Evolutionary conservation across 805 yeast species (phyloP).

Genomic region (Candida quercuum): DNA sequence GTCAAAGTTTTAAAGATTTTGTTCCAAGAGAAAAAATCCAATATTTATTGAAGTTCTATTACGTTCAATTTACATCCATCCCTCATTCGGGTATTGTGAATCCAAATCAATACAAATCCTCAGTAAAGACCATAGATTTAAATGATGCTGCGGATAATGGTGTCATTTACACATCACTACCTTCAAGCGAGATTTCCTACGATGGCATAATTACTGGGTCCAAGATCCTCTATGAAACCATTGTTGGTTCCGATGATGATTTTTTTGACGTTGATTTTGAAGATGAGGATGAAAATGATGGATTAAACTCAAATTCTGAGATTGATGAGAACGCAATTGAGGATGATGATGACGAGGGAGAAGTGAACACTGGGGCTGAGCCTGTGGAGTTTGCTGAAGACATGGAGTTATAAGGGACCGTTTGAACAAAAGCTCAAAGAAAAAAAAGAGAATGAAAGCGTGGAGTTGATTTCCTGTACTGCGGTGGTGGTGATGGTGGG

Average conservation of each 20-base stretch:
- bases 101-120: constrained; percentile 34
- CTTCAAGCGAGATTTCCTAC: constrained; percentile 81
- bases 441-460: no score
- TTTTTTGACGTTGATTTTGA: constrained; percentile 95
- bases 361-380: constrained; percentile 19
- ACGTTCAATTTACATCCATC: constrained; percentile 51
- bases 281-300: constrained; percentile 63
- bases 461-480: no score
- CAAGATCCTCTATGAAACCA: constrained; percentile 61
- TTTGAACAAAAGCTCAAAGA: no score
- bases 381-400: constrained; percentile 36
- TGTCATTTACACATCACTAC: constrained; percentile 54
- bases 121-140: constrained; percentile 23
- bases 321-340: constrained; percentile 21
- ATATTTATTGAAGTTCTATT: constrained; percentile 55
- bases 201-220: constrained; percentile 88
- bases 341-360: constrained; percentile 18
- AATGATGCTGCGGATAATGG: constrained; percentile 37
- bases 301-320: constrained; percentile 11
- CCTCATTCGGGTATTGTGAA: constrained; percentile 51
- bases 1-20: constrained; percentile 79
- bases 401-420: constrained; percentile 19
- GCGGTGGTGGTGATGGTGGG: no score
- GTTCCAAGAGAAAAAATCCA: constrained; percentile 72
- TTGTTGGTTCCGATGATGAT: constrained; percentile 93